Conservation (phyloP, 2,329 filamentous ascomycete species). For the Elsinoe ampelina region DNA sequence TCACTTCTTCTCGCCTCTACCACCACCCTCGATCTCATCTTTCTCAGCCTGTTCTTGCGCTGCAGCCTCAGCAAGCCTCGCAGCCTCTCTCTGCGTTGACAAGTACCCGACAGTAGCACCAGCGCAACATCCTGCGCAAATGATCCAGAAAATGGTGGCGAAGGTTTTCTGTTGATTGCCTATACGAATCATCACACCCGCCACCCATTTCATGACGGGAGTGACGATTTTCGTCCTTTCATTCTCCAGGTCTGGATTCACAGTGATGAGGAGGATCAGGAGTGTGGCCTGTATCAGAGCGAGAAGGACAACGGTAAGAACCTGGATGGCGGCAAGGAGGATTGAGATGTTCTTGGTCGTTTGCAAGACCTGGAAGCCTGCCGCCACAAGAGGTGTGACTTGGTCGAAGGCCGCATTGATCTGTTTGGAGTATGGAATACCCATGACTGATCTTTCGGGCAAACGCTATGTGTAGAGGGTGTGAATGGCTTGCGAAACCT, state of each 20-base stretch:
- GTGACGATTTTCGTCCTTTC: constrained; percentile 35
- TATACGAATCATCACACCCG: constrained; percentile 13
- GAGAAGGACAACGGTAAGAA: constrained; percentile 37
- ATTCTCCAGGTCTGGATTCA: constrained; percentile 40
- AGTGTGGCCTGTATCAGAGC: constrained; percentile 31
- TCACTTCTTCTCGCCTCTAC: neutral
- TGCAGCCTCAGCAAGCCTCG: constrained; percentile 2
- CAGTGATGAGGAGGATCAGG: constrained; percentile 34
- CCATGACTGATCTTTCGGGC: constrained; percentile 29
- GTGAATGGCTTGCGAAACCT: too few relatives aligned
- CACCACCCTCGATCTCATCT: neutral
- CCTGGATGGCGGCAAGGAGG: constrained; percentile 39
- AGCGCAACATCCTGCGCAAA: neutral
- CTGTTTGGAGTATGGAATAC: constrained; percentile 44
- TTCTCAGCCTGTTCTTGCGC: constrained; percentile 1
- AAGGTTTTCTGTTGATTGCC: neutral
- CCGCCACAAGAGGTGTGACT: constrained; percentile 43
- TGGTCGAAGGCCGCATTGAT: constrained; percentile 45
- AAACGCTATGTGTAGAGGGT: too few relatives aligned
- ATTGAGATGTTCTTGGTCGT: constrained; percentile 44
- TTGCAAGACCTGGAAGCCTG: constrained; percentile 40
- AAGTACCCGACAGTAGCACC: neutral
- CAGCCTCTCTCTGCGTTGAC: neutral
- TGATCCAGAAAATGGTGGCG: constrained; percentile 7
- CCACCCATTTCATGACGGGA: constrained; percentile 29